A percentile compares a stretch with the other conserved stretches of the same genome.
These are phyloP conservation scores for Bryoglossum gracile DNA, from an alignment of 495 filamentous ascomycete genomes.

Conservation along the genomic window DNA sequence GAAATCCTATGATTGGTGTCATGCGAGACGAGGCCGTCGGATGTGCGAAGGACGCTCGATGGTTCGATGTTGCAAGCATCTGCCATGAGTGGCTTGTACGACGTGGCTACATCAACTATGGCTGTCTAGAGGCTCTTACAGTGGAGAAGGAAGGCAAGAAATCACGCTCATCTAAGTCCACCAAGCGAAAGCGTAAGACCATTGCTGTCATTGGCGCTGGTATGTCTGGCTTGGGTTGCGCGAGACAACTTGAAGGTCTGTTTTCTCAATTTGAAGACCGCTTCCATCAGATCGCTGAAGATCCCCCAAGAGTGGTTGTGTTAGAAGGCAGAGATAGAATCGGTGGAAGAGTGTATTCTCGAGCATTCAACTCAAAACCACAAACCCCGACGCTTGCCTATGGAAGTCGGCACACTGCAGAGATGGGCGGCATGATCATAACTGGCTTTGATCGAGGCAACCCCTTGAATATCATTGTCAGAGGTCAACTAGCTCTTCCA, in stretches of 20 bases:
- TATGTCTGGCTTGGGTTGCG: slow-evolving; percentile 86
- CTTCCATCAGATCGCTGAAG: slow-evolving; percentile 54
- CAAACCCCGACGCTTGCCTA: slow-evolving; percentile 41
- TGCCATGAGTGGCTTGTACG: slow-evolving; percentile 90
- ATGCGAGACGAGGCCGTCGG: slow-evolving; percentile 84
- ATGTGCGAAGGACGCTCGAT: slow-evolving; percentile 84
- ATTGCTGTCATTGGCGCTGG: slow-evolving; percentile 91
- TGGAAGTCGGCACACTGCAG: slow-evolving; percentile 65
- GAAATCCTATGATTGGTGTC: slow-evolving; percentile 83
- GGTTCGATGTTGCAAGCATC: slow-evolving; percentile 81
- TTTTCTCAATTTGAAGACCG: slow-evolving; percentile 67
- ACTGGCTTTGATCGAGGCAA: slow-evolving; percentile 96
- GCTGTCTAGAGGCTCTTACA: slow-evolving; percentile 60
- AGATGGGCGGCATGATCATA: slow-evolving; percentile 96
- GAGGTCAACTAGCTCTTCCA: slow-evolving; percentile 80
- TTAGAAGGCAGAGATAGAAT: slow-evolving; percentile 82
- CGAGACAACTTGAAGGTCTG: slow-evolving; percentile 80
- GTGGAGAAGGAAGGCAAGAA: slow-evolving; percentile 27
- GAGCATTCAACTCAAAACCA: slow-evolving; percentile 52
- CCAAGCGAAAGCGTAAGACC: slow-evolving; percentile 48
- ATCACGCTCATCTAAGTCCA: slow-evolving; percentile 9
- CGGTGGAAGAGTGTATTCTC: slow-evolving; percentile 93
- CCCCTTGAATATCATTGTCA: slow-evolving; percentile 80
- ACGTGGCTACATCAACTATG: slow-evolving; percentile 94
- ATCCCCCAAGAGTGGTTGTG: slow-evolving; percentile 66